Base-by-base conservation (phyloP, 2,329 filamentous ascomycete species). In the Capronia coronata region DNA sequence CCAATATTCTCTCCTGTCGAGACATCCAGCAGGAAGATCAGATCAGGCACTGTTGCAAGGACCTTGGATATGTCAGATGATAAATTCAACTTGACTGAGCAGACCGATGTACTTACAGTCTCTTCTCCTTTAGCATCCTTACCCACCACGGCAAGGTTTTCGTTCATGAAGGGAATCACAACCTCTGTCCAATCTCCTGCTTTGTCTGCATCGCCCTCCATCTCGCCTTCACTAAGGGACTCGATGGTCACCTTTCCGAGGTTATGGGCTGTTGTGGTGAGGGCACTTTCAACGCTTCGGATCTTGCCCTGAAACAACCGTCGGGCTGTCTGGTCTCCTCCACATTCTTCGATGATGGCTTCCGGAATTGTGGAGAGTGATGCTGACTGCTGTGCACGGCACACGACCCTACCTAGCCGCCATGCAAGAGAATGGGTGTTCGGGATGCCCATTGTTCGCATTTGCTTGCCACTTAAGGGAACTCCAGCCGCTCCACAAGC, bases 81-180 rank as follows among this genome's bases (percentile, higher is more conserved):
- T n/a, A 59, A 58, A 57, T 41, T 49, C 65, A 50, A 56, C 64
- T 50, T 2, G 30, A 14, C 30, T 5, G n/a, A 13, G 30, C 14
- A 81, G n/a, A 76, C 76, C 10, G 10, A 41, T 86, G 13, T 10
- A 43, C 46, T 27, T 37, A 49, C 46, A 8, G 40, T 32, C 6
- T 61, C 59, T 40, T 55, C 7, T 7, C 51, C 53, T 10, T 40
- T 14, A 4, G 11, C 14, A 29, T 45, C 25, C 22, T 19, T 50
- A 16, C 37, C 37, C 10, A 45, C 7, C 7, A 58, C 61, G n/a
- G 58, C 61, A 3, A 63, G 51, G 59, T 86, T 86, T 62, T 87
- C 82, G 63, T 86, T 86, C 67, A 84, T 84, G 69, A 86, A 86
- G 0, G 82, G 81, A 43, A 86, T 80, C 62, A 78, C 82, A 61